Percentiles rank a stretch among this genome's conserved stretches.
Conservation (phyloP, 352 stramenopile genomes). For the Peronospora farinosa region DNA sequence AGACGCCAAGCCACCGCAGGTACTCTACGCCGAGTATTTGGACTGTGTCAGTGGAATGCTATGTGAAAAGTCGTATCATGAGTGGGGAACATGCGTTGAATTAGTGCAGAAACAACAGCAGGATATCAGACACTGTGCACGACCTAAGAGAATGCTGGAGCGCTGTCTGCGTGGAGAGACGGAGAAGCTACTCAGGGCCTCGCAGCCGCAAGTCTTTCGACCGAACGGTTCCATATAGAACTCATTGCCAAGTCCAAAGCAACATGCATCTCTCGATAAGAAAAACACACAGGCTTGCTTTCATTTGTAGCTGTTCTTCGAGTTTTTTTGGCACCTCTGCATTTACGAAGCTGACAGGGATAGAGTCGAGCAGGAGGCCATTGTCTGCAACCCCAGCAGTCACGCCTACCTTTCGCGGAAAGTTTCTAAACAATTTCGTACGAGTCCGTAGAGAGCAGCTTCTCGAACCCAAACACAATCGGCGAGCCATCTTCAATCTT, state of each 20-base stretch:
- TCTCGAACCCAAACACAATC: constrained; percentile 80
- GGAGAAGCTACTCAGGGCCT: constrained; percentile 50
- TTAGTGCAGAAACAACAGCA: constrained; percentile 33
- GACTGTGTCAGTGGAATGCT: constrained; percentile 48
- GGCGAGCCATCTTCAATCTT: constrained; percentile 67
- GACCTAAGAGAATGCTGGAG: constrained; percentile 59
- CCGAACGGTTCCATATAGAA: constrained; percentile 24
- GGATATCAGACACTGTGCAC: constrained; percentile 39
- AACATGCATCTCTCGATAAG: not conserved
- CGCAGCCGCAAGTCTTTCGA: constrained; percentile 59
- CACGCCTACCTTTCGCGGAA: constrained; percentile 6
- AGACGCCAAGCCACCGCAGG: constrained; percentile 27
- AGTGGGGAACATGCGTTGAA: constrained; percentile 53
- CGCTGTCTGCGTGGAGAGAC: constrained; percentile 67
- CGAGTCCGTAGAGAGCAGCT: constrained; percentile 80
- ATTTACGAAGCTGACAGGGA: constrained; percentile 12
- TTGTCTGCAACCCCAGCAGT: constrained; percentile 6
- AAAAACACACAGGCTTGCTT: constrained; percentile 28
- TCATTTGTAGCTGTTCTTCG: constrained; percentile 34
- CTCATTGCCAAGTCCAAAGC: too few relatives aligned
- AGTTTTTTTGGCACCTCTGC: constrained; percentile 17
- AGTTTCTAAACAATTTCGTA: constrained; percentile 86
- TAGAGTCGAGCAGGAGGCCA: not conserved
- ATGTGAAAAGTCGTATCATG: constrained; percentile 42
- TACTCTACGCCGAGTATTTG: constrained; percentile 62